Base-by-base conservation (phyloP, 2,329 filamentous ascomycete species). In the Fusarium protoensiforme region DNA sequence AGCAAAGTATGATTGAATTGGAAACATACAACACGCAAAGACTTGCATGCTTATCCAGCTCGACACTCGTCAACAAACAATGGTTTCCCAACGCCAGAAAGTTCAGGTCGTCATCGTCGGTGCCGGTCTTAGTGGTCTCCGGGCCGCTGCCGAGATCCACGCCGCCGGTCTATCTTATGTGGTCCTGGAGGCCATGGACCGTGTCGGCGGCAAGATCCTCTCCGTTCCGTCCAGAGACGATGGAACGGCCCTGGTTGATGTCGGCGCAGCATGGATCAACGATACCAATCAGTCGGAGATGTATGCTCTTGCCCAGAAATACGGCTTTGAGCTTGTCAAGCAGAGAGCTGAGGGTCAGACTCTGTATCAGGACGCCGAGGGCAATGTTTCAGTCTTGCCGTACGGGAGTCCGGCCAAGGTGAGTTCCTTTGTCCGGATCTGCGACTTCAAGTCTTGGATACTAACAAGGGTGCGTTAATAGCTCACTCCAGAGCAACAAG, bases 121-220 rank as follows among this genome's bases (percentile, higher is more conserved):
- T 3, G 67, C 64, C 1, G 68, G 85, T 3, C 75, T 83, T 7
- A 76, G 76, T 29, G 81, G 78, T 18, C 78, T 83, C 14, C 65
- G 75, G 18, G 81, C 83, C 1, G 82, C 83, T 1, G 57, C 72
- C 9, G 69, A 76, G 1, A 57, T 85, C 3, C 68, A 80, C 2
- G 54, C 67, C 2, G 79, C 80, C 1, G 82, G 83, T 0, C 75
- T 84, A 9, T 80, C 79, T 0, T 80, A 79, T 29, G 48, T 84
- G 0, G 81, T 88, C 2, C 78, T 88, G 0, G 87, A 88, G 68
- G 85, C 85, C 2, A 80, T 82, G 5, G 80, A 85, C 53, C 80
- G 84, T 0, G 83, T 87, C 1, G 86, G 86, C 0, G 86, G 87
- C 7, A 88, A 88, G 75, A 57, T 31, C 22, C 43, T 67, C 3